These are phyloP conservation scores for Apiotrichum gamsii DNA, from an alignment of 1,284 basidiomycete species.

Conservation along the genomic window DNA sequence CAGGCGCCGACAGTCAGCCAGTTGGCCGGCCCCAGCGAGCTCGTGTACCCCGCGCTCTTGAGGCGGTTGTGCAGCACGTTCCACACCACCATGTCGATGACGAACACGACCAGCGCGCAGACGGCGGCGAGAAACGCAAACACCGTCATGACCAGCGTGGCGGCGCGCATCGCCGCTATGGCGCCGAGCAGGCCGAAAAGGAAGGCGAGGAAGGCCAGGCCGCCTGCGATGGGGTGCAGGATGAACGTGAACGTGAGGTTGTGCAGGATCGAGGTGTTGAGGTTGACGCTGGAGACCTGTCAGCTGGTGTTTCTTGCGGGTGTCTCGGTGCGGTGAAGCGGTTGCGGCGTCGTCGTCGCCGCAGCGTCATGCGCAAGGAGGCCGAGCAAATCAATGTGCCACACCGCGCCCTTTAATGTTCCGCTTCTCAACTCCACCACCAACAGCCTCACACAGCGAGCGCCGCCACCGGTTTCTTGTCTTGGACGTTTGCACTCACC, in stretches of 20 bases:
- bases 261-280: conserved; percentile 55
- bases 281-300: conserved; percentile 25
- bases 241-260: conserved; percentile 67
- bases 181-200: conserved; percentile 63
- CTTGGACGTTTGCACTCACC: too few species aligned
- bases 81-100: conserved; percentile 74
- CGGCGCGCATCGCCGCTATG: conserved; percentile 57
- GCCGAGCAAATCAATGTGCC: too few species aligned
- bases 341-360: too few species aligned
- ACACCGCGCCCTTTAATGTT: too few species aligned
- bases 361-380: too few species aligned
- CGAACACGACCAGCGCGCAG: conserved; percentile 60
- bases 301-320: too few species aligned
- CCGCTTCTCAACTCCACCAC: too few species aligned
- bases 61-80: conserved; percentile 60
- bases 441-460: too few species aligned
- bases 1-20: conserved; percentile 66
- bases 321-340: too few species aligned
- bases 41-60: too few species aligned
- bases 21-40: conserved; percentile 44
- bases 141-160: conserved; percentile 69
- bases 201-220: conserved; percentile 62
- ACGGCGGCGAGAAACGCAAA: conserved; percentile 59
- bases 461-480: not conserved
- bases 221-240: conserved; percentile 70